Evolutionary conservation across 495 filamentous ascomycete species (phyloP), one percentile per base, ranked within the genome.

Genomic region (Stereocaulon alpinum): DNA sequence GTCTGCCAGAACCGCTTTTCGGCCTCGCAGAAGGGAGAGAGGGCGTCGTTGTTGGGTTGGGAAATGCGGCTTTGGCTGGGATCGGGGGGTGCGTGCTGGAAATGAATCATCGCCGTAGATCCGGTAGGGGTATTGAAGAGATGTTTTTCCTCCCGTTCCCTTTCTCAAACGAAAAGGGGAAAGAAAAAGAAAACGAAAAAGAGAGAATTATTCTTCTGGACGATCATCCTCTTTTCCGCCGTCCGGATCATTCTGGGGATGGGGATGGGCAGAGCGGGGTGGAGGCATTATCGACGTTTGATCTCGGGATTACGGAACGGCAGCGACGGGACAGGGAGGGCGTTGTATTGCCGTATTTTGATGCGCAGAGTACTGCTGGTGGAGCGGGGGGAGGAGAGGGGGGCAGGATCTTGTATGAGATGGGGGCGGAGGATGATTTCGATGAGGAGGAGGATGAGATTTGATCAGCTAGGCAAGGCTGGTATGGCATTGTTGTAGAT

Each of bases 391-490:
- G 89, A 24, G 63, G 92, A 14, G 87, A 89, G 34, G 86, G 86
- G 18, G 93, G 94, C 0, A 78, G 91, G 61, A 98, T 98, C 55
- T 67, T 98, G 66, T 97, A 97, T 73, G 91, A 96, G 55, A 93
- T 96, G 85, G 93, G 92, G 32, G 80, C 82, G 55, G 94, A 96
- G 74, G 93, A 98, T 74, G 94, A 98, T 72, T 98, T 95, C 71
- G 93, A 98, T 68, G 93, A 97, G 61, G 94, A 97, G 73, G 94
- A 98, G 68, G 93, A 98, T 77, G 94, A 98, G 72, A 91, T 96
- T 55, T 95, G 72, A 71, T 37, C 0, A 37, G 27, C 17, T 4
- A n/a, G 20, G 42, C 40, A 63, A 20, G 5, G 5, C 0, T 0
- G 22, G 45, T 48, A 22, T 50, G 3, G 15, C 22, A 7, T 54